Conservation (phyloP, 1,284 basidiomycete species). For the Ganoderma lucidum region DNA sequence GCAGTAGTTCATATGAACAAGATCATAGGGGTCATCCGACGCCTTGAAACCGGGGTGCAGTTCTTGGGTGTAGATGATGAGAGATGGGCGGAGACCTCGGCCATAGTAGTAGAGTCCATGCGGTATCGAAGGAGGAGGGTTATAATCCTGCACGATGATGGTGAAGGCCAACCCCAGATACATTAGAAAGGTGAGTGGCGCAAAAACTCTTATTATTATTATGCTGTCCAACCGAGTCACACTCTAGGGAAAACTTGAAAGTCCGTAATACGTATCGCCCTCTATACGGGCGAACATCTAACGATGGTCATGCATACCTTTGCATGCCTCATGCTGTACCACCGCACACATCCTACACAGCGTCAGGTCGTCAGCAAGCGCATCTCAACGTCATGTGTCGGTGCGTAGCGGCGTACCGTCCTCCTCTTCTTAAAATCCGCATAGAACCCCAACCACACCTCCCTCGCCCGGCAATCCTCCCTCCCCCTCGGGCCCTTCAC, state of each 20-base stretch:
- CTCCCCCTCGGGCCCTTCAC: not conserved
- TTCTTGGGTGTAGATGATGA: no score
- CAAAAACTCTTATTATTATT: not conserved
- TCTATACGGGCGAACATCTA: not conserved
- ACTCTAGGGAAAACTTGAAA: not conserved
- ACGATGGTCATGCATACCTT: not conserved
- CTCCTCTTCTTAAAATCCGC: not conserved
- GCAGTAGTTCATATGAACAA: no score
- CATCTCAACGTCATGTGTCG: not conserved
- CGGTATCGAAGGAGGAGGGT: not conserved
- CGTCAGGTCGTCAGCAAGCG: not conserved
- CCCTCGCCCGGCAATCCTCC: not conserved
- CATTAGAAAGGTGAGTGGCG: not conserved
- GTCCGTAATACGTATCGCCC: no score
- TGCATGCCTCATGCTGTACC: not conserved
- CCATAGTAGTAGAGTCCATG: not conserved
- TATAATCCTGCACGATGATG: not conserved
- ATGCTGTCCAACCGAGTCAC: not conserved
- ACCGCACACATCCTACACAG: not conserved
- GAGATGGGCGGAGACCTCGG: not conserved
- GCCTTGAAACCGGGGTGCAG: no score
- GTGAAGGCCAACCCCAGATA: not conserved
- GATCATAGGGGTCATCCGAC: no score
- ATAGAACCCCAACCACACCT: not conserved
- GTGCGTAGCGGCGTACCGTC: not conserved